A percentile compares a stretch with the other conserved stretches of the same genome.
phyloP scores from a whole-genome alignment of 2,329 filamentous ascomycete genomes.

The Myriangium duriaei region DNA sequence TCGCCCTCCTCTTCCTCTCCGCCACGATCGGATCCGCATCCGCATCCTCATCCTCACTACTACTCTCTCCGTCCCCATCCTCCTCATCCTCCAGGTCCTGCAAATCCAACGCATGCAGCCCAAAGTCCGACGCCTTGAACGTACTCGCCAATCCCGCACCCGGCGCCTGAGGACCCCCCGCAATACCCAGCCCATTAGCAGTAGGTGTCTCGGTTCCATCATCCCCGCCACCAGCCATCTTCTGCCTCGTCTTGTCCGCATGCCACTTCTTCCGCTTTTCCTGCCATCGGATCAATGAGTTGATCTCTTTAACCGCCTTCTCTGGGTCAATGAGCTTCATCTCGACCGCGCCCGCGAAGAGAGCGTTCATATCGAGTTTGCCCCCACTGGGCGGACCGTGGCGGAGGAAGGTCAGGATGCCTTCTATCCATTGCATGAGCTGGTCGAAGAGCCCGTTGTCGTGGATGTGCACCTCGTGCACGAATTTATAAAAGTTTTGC shows the following conservation, averaged over 20 bases:
- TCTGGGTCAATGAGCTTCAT: slow-evolving; percentile 56
- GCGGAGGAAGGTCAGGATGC: slow-evolving; percentile 83
- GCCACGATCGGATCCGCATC: slow-evolving; percentile 78
- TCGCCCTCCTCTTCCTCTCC: slow-evolving; percentile 65
- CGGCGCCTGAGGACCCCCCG: slow-evolving; percentile 2
- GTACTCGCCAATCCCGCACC: slow-evolving; percentile 37
- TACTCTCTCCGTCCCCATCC: slow-evolving; percentile 51
- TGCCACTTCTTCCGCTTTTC: slow-evolving; percentile 96
- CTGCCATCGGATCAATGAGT: slow-evolving; percentile 83
- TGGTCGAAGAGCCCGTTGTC: slow-evolving; percentile 94
- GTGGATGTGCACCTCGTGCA: slow-evolving; percentile 93
- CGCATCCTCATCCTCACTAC: slow-evolving; percentile 57
- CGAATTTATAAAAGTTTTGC: slow-evolving; percentile 96
- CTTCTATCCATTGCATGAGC: slow-evolving; percentile 94
- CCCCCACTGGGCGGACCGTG: slow-evolving; percentile 67
- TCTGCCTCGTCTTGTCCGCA: slow-evolving; percentile 91
- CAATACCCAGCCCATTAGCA: slow-evolving; percentile 16
- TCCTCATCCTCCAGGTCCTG: slow-evolving; percentile 72
- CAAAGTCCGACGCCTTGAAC: slow-evolving; percentile 79
- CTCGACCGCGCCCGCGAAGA: slow-evolving; percentile 70
- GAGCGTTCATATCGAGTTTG: slow-evolving; percentile 83
- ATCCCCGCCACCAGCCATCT: slow-evolving; percentile 73
- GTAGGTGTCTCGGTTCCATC: slow-evolving; percentile 39
- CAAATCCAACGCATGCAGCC: slow-evolving; percentile 73
- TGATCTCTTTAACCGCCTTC: slow-evolving; percentile 66